Conservation (phyloP, 1,284 basidiomycete species). For the Heterobasidion annosum region DNA sequence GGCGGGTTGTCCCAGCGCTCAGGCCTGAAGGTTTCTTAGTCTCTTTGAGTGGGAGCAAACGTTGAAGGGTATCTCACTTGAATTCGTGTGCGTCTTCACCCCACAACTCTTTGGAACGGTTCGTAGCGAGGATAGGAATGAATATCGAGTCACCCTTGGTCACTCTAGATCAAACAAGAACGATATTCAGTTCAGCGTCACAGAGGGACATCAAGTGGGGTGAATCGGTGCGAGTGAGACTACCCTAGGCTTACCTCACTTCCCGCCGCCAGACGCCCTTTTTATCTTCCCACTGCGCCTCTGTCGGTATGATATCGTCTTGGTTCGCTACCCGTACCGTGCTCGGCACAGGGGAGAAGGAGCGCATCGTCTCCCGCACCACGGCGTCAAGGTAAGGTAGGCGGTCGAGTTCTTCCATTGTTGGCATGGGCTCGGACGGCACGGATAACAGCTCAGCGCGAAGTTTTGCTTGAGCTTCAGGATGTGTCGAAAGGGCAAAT, state of each 20-base stretch:
- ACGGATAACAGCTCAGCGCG: constrained; percentile 54
- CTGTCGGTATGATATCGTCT: constrained; percentile 54
- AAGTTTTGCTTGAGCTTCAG: constrained; percentile 54
- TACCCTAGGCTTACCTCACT: constrained; percentile 11
- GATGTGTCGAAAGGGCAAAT: constrained; percentile 48
- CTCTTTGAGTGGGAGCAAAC: neutral
- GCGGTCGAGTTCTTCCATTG: constrained; percentile 51
- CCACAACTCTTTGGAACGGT: constrained; percentile 15
- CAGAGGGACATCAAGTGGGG: neutral
- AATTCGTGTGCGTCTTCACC: constrained; percentile 21
- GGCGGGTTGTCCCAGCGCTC: constrained; percentile 21
- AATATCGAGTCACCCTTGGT: constrained; percentile 6
- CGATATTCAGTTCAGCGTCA: neutral
- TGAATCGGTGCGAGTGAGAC: neutral
- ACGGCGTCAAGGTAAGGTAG: constrained; percentile 61
- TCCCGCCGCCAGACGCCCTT: constrained; percentile 11
- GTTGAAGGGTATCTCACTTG: neutral
- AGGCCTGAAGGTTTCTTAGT: constrained; percentile 12
- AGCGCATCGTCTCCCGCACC: constrained; percentile 60
- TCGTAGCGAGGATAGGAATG: constrained; percentile 9
- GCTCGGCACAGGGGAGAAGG: constrained; percentile 51
- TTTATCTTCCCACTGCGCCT: constrained; percentile 16
- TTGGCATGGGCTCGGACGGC: constrained; percentile 19
- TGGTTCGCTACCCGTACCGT: constrained; percentile 40
- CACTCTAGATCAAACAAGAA: constrained; percentile 1